Evolutionary conservation across 495 filamentous ascomycete species (phyloP).

Genomic region (Stereocaulon alpinum): DNA sequence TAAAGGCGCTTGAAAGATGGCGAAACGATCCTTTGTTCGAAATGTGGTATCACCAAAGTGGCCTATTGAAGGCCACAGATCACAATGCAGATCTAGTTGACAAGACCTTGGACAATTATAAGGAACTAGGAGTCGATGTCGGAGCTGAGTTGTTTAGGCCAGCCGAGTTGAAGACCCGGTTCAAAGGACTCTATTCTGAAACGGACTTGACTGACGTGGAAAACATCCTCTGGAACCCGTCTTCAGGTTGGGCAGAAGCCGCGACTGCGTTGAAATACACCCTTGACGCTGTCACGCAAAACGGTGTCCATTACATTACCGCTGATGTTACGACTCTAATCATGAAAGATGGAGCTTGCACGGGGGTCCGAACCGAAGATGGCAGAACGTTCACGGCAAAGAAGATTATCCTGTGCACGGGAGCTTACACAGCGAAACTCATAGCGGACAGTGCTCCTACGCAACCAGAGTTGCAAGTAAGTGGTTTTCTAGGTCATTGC

Average conservation of each 20-base stretch:
- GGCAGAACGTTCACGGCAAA: slow-evolving; percentile 36
- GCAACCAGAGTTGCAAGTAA: slow-evolving; percentile 31
- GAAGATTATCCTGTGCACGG: slow-evolving; percentile 44
- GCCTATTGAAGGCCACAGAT: slow-evolving; percentile 39
- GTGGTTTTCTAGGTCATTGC: no score
- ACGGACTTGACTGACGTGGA: slow-evolving; percentile 44
- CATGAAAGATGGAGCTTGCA: slow-evolving; percentile 34
- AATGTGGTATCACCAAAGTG: slow-evolving; percentile 47
- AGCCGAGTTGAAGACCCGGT: slow-evolving; percentile 32
- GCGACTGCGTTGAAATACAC: slow-evolving; percentile 39
- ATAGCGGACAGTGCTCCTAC: slow-evolving; percentile 44
- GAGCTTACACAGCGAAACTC: slow-evolving; percentile 49
- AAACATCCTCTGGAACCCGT: slow-evolving; percentile 40
- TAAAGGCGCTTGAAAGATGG: slow-evolving; percentile 48
- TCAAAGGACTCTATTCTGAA: slow-evolving; percentile 41
- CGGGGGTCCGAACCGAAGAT: slow-evolving; percentile 35
- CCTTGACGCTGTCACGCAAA: slow-evolving; percentile 35
- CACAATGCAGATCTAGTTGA: slow-evolving; percentile 36
- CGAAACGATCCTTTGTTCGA: slow-evolving; percentile 41
- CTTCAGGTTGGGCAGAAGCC: slow-evolving; percentile 54
- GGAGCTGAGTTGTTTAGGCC: slow-evolving; percentile 33
- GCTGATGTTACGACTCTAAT: slow-evolving; percentile 37
- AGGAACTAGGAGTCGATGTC: slow-evolving; percentile 33
- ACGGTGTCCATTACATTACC: slow-evolving; percentile 43
- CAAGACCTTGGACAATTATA: slow-evolving; percentile 41